Base-by-base conservation (phyloP, 2,329 filamentous ascomycete genomes). In the Keithomyces neogunnii region DNA sequence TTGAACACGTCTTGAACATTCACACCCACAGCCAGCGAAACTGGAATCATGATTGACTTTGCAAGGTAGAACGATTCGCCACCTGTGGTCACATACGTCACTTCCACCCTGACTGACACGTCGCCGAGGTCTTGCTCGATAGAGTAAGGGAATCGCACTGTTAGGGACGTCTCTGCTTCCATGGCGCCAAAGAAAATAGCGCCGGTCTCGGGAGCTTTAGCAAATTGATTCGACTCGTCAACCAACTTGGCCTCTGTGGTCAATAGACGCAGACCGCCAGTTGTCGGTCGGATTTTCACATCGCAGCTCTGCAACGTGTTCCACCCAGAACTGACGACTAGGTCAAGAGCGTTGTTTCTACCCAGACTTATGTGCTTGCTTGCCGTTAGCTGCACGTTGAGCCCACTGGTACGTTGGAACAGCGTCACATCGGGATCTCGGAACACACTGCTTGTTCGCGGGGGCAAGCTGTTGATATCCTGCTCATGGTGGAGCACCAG, bases 1-100 rank as follows among this genome's bases (percentile, higher is more conserved):
- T 96, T 95, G 73, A 97, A 97, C 31, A 95, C 82, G 60, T 99
- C 93, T 61, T 97, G 91, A 5, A 99, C 93, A 57, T 97, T 97
- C 55, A 99, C 93, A 3, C 92, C 91, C 3, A 99, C 76, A 0
- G 89, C 88, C 4, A 99, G 74, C 1, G 86, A 79, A 2, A 93
- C 85, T 3, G 84, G 78, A 26, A 95, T 75, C 3, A 76, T 80
- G 56, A 89, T 88, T 3, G 61, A 59, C 47, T 69, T 71, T 39
- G 67, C 66, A 47, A 70, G 60, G 47, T 56, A 59, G 49, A 62
- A 69, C 8, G 61, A 57, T 6, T 72, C 74, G 3, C 84, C 86
- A 2, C 80, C 70, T 0, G 81, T 73, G 0, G 88, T 91, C 2
- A 77, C 77, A 62, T 93, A 95, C 1, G 73, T 75, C 8, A 90